phyloP scores from a whole-genome alignment of 306 rosid species.

The Begonia loranthoides region DNA sequence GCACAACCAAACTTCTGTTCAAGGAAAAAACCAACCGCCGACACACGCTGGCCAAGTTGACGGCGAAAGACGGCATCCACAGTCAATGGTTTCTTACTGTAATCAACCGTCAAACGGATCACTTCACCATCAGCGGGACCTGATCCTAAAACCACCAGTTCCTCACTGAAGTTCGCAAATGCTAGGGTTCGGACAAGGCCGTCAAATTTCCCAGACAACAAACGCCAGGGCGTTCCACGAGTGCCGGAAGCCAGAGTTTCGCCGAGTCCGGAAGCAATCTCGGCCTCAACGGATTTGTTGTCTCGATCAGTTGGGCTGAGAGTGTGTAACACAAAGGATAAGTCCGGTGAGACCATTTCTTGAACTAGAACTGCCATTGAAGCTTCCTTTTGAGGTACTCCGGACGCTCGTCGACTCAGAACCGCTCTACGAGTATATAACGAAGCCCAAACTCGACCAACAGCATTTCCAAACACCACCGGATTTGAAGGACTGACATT shows the following conservation, averaged over 20 bases:
- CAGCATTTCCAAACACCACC: slow-evolving; percentile 45
- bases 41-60: slow-evolving; percentile 81
- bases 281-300: slow-evolving; percentile 68
- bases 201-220: slow-evolving; percentile 72
- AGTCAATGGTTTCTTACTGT: slow-evolving; percentile 72
- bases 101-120: slow-evolving; percentile 70
- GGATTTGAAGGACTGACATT: slow-evolving; percentile 79
- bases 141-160: slow-evolving; percentile 52
- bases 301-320: slow-evolving; percentile 61
- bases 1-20: slow-evolving; percentile 79
- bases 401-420: slow-evolving; percentile 69
- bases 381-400: slow-evolving; percentile 78
- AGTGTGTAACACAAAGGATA: slow-evolving; percentile 86
- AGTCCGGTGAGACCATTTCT: slow-evolving; percentile 91
- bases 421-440: slow-evolving; percentile 84
- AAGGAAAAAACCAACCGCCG: slow-evolving; percentile 76
- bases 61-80: slow-evolving; percentile 57
- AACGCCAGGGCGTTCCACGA: slow-evolving; percentile 89
- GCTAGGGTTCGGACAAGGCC: slow-evolving; percentile 60
- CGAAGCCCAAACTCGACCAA: slow-evolving; percentile 83
- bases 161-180: slow-evolving; percentile 92
- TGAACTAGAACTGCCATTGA: slow-evolving; percentile 87
- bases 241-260: slow-evolving; percentile 98
- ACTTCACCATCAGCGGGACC: slow-evolving; percentile 90
- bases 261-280: slow-evolving; percentile 90